Conservation (phyloP, 2,329 filamentous ascomycete species). For the Aspergillus novofumigatus region DNA sequence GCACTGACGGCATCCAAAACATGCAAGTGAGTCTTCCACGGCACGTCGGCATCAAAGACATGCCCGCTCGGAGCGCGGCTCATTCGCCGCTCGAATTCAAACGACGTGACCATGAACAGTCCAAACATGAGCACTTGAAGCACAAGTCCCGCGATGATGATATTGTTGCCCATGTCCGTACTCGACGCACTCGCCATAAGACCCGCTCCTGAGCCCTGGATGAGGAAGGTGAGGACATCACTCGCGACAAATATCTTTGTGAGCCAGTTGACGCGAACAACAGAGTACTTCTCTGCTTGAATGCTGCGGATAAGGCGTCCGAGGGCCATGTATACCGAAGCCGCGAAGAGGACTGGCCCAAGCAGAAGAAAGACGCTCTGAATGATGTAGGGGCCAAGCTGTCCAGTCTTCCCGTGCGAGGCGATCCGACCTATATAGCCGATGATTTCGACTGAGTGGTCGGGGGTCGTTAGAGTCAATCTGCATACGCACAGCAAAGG, state of each 20-base stretch:
- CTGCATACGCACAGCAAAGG: neutral
- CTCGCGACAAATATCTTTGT: slow-evolving; percentile 47
- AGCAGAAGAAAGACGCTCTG: slow-evolving; percentile 45
- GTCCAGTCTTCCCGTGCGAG: slow-evolving; percentile 11
- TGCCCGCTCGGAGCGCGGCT: slow-evolving; percentile 3
- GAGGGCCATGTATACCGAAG: slow-evolving; percentile 48
- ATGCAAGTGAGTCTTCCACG: neutral
- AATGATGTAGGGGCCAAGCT: slow-evolving; percentile 32
- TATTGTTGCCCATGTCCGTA: slow-evolving; percentile 9
- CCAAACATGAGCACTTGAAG: slow-evolving; percentile 19
- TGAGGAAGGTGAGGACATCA: slow-evolving; percentile 45
- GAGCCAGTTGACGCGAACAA: slow-evolving; percentile 42
- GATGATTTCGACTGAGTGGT: slow-evolving; percentile 16
- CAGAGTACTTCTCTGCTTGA: slow-evolving; percentile 37
- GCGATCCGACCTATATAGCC: slow-evolving; percentile 14
- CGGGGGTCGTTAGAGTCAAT: neutral
- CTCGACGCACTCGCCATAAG: slow-evolving; percentile 3
- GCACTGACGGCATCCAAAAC: neutral
- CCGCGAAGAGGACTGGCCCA: slow-evolving; percentile 47
- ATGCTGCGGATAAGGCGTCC: slow-evolving; percentile 41
- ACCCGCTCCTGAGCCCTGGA: slow-evolving; percentile 32
- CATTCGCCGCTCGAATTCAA: slow-evolving; percentile 15
- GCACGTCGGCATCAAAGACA: neutral
- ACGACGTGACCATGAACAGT: slow-evolving; percentile 11
- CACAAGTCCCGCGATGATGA: slow-evolving; percentile 14